These are phyloP conservation scores for Strobilomyces dryophilus DNA, from an alignment of 768 basidiomycete genomes.

Conservation along the genomic window DNA sequence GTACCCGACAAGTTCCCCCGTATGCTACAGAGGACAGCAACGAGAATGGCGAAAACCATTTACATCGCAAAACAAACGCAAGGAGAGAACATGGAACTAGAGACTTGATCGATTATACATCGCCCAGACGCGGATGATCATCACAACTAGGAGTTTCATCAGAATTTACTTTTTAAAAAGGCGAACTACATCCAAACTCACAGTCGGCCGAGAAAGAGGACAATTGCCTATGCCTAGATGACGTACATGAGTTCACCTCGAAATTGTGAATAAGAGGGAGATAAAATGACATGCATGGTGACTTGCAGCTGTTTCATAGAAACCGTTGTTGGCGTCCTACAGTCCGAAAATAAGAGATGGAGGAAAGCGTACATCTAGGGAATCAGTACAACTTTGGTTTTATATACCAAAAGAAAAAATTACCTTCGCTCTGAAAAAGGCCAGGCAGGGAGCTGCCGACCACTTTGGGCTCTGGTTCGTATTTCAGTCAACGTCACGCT, in stretches of 20 bases:
- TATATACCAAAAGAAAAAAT: not conserved
- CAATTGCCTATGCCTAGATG: not conserved
- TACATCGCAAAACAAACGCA: not conserved
- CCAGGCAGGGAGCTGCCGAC: conserved; percentile 5
- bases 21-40: not conserved
- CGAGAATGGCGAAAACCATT: not conserved
- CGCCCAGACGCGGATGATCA: not conserved
- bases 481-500: not conserved
- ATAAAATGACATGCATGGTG: not conserved
- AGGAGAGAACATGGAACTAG: not conserved
- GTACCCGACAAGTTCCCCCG: not conserved
- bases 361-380: conserved; percentile 1
- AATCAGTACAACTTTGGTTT: not conserved
- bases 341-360: not conserved
- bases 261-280: not conserved
- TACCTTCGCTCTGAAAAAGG: conserved; percentile 1
- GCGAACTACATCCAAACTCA: not conserved
- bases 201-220: not conserved
- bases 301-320: not conserved
- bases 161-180: not conserved
- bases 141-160: not conserved
- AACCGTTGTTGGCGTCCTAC: not conserved
- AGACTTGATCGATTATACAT: not conserved
- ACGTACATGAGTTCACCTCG: not conserved
- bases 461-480: not conserved